Base-by-base conservation (phyloP, 2,329 filamentous ascomycete genomes). In the Periconia sp. region DNA sequence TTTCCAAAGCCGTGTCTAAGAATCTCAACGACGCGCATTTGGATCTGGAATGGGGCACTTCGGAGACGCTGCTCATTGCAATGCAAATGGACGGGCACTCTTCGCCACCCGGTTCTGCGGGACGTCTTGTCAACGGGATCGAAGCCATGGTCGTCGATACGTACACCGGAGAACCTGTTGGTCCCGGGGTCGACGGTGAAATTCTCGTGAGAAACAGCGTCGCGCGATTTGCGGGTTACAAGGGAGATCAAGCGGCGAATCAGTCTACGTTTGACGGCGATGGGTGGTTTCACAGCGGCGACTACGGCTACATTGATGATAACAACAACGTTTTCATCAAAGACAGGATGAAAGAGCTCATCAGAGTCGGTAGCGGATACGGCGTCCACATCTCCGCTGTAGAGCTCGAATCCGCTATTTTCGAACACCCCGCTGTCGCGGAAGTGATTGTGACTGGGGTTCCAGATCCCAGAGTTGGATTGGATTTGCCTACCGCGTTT, bases 241-340 rank as follows among this genome's bases (percentile, higher is more conserved):
- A 86, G 64, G 89, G 90, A 63, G 87, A 88, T 51, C 81, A 84
- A 0, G 82, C 87, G 56, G 83, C 86, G 2, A 90, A 89, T 3
- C 77, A 76, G 2, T 27, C 23, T 27, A 85, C 89, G 37, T 85
- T 92, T 55, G 87, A 87, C 2, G 60, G 76, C 0, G 90, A 93
- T 58, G 90, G 90, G 1, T 59, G 57, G 57, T 45, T 57, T 2
- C 45, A 55, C 9, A 59, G 54, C 14, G 57, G 57, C 19, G 57
- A 59, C 35, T 55, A 55, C 27, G 56, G 56, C 52, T 46, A 48
- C 13, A 18, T 53, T 14, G 57, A 59, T 44, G 23, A 44, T 6
- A 44, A 57, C 42, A 30, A 43, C 43, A 57, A 59, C 19, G 54
- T 59, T 45, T 59, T 52, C 51, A 55, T 57, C 46, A 54, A 52